Evolutionary conservation across 1,284 basidiomycete genomes (phyloP), one percentile per base, ranked within the genome.

Genomic region (Ustilago tritici): DNA sequence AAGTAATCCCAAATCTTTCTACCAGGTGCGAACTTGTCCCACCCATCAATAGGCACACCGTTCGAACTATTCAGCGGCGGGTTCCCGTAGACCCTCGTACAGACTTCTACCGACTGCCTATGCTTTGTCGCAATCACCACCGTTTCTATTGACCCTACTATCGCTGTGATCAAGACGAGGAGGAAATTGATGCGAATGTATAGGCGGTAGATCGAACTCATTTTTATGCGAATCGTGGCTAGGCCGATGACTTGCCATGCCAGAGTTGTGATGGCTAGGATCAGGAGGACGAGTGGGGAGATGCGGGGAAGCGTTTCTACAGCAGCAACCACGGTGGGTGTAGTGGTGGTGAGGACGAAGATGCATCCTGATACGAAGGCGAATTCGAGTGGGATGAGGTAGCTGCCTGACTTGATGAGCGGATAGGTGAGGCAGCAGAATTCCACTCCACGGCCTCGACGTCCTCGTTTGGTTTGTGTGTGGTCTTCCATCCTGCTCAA

Each of bases 361-460:
- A 79, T 58, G 46, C 67, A 76, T 14, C 70, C 60, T 4, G 72
- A 55, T 4, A 80, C 76, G 49, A 80, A 69, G 31, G 64, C 67
- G 49, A 65, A 77, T 36, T 80, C 79, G 46, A 80, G 63, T 9
- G 71, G 56, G 50, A 79, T 69, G 8, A 78, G 63, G 65, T 80
- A 80, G 19, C 73, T 61, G 3, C 79, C 79, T 0, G 60, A 61
- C 50, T 80, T 80, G 64, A 80, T 63, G 40, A 80, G 70, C 3
- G 79, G 73, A 23, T 79, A 65, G 15, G 65, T 54, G 1, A 71
- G 65, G 40, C 77, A 79, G 77, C 77, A 79, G 57, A 79, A 79
- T 31, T 76, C 70, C 3, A 69, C 23, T 6, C 77, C 77, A 46
- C 72, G 43, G 6, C 61, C 40, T 40, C 62, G 58, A 8, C 54